A percentile compares a stretch with the other conserved stretches of the same genome.
Evolutionary conservation across 1,139 yeast species (phyloP).

Genomic region (Saccharomycopsis crataegensis): DNA sequence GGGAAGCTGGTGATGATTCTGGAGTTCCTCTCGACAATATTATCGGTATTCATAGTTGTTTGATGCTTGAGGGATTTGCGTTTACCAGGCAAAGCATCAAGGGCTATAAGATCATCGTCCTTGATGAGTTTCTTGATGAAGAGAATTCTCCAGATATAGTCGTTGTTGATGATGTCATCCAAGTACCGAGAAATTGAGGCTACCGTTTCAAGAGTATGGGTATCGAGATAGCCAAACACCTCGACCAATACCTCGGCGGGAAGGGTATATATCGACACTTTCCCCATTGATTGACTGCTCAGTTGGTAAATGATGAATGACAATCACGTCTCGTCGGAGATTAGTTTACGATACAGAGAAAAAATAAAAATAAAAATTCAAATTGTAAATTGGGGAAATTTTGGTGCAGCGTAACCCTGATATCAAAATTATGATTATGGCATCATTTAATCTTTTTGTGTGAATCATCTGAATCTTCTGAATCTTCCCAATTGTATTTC

Average conservation of each 20-base stretch:
- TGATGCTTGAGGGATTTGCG: slow-evolving; percentile 5
- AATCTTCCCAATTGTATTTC: no score
- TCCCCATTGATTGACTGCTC: no score
- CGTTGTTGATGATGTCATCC: slow-evolving; percentile 12
- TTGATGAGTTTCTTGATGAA: slow-evolving; percentile 5
- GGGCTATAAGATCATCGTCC: slow-evolving; percentile 4
- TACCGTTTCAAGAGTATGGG: slow-evolving; percentile 9
- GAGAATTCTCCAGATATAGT: slow-evolving; percentile 13
- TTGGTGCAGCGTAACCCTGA: no score
- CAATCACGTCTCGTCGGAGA: no score
- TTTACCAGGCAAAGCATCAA: slow-evolving; percentile 13
- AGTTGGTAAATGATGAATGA: no score
- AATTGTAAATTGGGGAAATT: no score
- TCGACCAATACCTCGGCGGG: slow-evolving; percentile 16
- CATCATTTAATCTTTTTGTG: no score
- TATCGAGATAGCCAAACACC: slow-evolving; percentile 16
- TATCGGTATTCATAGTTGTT: neutral
- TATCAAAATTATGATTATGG: no score
- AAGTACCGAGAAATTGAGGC: slow-evolving; percentile 10
- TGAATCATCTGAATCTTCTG: no score
- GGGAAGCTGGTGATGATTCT: slow-evolving; percentile 12
- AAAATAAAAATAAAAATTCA: no score
- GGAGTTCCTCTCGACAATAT: slow-evolving; percentile 1
- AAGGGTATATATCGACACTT: slow-evolving; percentile 1
- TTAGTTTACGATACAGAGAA: no score